These are phyloP conservation scores for Pseudotsuga menziesii DNA, from an alignment of 75 land plant species.

Conservation along the genomic window DNA sequence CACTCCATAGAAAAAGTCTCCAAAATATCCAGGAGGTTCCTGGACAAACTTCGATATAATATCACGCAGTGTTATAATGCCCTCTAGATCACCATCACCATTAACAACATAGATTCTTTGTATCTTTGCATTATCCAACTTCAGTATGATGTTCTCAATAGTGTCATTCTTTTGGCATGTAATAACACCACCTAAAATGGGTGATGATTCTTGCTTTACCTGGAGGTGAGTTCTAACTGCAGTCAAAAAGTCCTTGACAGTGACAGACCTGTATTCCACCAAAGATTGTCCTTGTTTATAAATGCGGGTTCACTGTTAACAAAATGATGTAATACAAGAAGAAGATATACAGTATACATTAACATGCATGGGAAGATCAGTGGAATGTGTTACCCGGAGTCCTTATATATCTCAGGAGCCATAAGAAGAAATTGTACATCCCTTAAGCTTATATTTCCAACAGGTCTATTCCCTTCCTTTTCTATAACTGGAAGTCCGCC, in stretches of 20 bases:
- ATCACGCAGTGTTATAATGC: constrained; percentile 81
- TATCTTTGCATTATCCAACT: constrained; percentile 51
- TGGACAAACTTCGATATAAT: constrained; percentile 85
- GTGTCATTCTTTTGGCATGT: constrained; percentile 36
- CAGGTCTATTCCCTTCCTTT: constrained; percentile 36
- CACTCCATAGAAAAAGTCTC: constrained; percentile 84
- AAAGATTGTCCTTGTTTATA: not conserved
- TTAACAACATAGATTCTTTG: constrained; percentile 82
- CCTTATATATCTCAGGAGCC: constrained; percentile 69
- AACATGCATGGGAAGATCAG: not conserved
- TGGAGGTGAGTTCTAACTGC: constrained; percentile 44
- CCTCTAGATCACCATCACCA: constrained; percentile 54
- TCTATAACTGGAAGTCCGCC: constrained; percentile 82
- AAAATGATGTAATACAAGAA: not conserved
- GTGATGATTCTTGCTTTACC: constrained; percentile 35
- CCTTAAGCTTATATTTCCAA: constrained; percentile 84
- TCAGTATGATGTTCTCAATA: constrained; percentile 44
- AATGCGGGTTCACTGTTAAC: not conserved
- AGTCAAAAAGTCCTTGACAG: constrained; percentile 62
- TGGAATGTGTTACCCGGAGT: constrained; percentile 42
- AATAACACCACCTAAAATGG: constrained; percentile 34
- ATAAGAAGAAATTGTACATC: constrained; percentile 75
- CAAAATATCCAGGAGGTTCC: constrained; percentile 85
- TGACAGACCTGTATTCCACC: constrained; percentile 52
- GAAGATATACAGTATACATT: not conserved